Percentiles rank a stretch among this genome's conserved stretches.
phyloP scores from a whole-genome alignment of 106 monocot genomes.

The Acorus gramineus region DNA sequence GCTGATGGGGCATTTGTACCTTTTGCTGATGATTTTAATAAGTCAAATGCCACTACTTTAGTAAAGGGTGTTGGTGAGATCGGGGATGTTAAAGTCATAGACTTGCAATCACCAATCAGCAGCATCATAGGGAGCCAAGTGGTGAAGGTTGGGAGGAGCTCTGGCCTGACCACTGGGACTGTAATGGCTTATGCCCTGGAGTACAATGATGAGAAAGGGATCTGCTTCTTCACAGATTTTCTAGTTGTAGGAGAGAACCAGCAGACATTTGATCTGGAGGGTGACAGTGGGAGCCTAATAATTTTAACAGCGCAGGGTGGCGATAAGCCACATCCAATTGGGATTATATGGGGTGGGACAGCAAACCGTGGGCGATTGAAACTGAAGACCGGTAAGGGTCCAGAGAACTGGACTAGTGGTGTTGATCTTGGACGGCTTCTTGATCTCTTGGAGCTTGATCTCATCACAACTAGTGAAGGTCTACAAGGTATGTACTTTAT shows the following conservation, averaged over 20 bases:
- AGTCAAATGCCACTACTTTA: constrained; percentile 57
- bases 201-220: constrained; percentile 93
- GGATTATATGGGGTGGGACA: constrained; percentile 74
- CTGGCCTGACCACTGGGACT: constrained; percentile 78
- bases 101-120: constrained; percentile 74
- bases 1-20: constrained; percentile 98
- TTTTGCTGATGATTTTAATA: constrained; percentile 76
- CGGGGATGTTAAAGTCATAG: constrained; percentile 66
- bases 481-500: not conserved
- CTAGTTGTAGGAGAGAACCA: constrained; percentile 89
- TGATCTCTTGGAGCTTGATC: constrained; percentile 41
- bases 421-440: constrained; percentile 4
- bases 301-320: constrained; percentile 53
- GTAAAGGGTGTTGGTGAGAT: constrained; percentile 85
- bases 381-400: not conserved
- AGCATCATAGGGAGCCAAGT: constrained; percentile 75
- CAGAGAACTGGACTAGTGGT: constrained; percentile 5
- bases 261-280: constrained; percentile 91
- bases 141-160: constrained; percentile 88
- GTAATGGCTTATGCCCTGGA: constrained; percentile 85
- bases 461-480: not conserved
- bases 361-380: constrained; percentile 1
- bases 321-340: constrained; percentile 66
- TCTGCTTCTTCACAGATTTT: constrained; percentile 91
- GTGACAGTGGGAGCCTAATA: constrained; percentile 93